Conservation (phyloP, 306 rosid species). For the Cyclanthera cordifolia region DNA sequence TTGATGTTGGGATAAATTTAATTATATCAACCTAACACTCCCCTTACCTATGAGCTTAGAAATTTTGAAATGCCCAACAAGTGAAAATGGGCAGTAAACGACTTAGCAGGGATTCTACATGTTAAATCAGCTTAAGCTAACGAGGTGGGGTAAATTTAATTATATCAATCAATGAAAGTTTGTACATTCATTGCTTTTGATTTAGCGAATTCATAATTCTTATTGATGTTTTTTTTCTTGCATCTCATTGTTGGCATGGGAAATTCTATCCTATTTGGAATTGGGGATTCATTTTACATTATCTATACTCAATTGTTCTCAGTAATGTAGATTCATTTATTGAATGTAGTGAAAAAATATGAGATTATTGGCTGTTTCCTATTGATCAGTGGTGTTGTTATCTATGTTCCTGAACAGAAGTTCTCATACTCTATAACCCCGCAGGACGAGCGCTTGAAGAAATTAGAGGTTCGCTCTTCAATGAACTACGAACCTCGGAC, state of each 20-base stretch:
- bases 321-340: neutral
- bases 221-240: neutral
- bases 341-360: neutral
- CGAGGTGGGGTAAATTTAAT: no score
- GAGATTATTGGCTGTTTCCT: neutral
- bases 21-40: no score
- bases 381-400: constrained; percentile 12
- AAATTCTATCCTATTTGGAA: neutral
- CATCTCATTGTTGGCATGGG: neutral
- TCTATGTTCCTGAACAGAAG: constrained; percentile 3
- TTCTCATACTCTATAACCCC: constrained; percentile 16
- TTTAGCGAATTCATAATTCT: neutral
- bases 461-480: constrained; percentile 63
- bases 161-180: no score
- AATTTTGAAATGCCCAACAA: no score
- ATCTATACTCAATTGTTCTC: neutral
- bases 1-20: no score
- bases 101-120: no score
- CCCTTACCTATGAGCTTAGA: no score
- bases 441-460: constrained; percentile 80
- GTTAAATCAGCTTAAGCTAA: no score
- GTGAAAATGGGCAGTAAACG: no score
- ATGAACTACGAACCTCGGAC: constrained; percentile 75
- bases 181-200: neutral
- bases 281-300: neutral